Base-by-base conservation (phyloP, 345 rosid genomes). In the Cardamine resedifolia region DNA sequence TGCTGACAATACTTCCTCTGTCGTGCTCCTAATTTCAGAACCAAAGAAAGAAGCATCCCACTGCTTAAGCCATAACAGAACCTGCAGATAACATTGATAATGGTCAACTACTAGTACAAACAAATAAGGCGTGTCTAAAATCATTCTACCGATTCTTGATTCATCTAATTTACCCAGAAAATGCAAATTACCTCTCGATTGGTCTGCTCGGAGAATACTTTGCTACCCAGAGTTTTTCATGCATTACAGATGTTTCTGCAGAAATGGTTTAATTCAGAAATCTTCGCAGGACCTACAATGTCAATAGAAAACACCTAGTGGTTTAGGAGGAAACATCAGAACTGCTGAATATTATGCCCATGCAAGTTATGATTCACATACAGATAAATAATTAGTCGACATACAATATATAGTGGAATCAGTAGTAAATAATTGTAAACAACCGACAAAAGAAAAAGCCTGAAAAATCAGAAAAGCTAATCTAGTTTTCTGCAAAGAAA, bases 21-120 rank as follows among this genome's bases (percentile, higher is more conserved):
- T 67, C 4, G 99, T 95, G 80, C 84, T 90, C 83, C 91, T 90
- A 61, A 95, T 85, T 82, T 84, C 97, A 77, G 97, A 91, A 72
- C 96, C 96, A 82, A 89, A 95, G 81, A 95, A 97, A 85, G 86
- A 81, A 52, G 97, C 85, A 78, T 95, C 99, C 99, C 99, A 95
- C 77, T 95, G 96, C 82, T 95, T 95, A 76, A 95, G 81, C 99
- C 99, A 95, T 41, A 89, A 74, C 53, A 91, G 90, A 43, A 91
- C 96, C 99, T 95, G 83, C 68, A 81, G 11, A 71, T 50, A 39
- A 47, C 39, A 64, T 47, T 31, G 26, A 71, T 24, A 52, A 33
- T 30, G 10, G 43, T 65, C 70, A 59, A 43, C 34, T 16, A 74
- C 34, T 50, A 36, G 23, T 48, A 27, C 53, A 9, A 49, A 81